A percentile compares a stretch with the other conserved stretches of the same genome.
These are phyloP conservation scores for Xylaria cubensis DNA, from an alignment of 495 filamentous ascomycete genomes.

Conservation along the genomic window DNA sequence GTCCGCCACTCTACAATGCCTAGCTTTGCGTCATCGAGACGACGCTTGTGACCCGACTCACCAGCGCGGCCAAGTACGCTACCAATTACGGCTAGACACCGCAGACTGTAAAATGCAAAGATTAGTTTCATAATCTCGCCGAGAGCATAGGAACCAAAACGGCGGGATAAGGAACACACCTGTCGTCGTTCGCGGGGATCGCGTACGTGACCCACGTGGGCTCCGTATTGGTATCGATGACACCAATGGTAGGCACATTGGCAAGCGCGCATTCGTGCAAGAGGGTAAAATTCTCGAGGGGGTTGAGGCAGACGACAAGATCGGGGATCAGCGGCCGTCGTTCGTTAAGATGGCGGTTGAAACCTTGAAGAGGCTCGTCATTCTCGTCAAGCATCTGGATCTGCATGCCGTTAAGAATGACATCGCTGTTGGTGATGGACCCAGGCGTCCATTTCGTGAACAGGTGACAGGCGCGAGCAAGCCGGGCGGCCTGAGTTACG, in stretches of 20 bases:
- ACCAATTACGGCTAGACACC: slow-evolving; percentile 79
- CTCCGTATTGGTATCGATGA: slow-evolving; percentile 93
- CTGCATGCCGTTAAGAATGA: slow-evolving; percentile 73
- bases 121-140: slow-evolving; percentile 6
- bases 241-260: slow-evolving; percentile 90
- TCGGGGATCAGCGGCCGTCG: slow-evolving; percentile 78
- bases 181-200: slow-evolving; percentile 96
- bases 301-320: slow-evolving; percentile 90
- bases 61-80: slow-evolving; percentile 86
- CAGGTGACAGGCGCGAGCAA: slow-evolving; percentile 82
- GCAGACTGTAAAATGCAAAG: slow-evolving; percentile 62
- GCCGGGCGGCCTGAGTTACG: slow-evolving; percentile 80
- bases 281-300: slow-evolving; percentile 86
- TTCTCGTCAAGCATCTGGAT: slow-evolving; percentile 74
- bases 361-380: slow-evolving; percentile 71
- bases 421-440: slow-evolving; percentile 88
- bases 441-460: slow-evolving; percentile 96
- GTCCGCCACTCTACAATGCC: slow-evolving; percentile 66
- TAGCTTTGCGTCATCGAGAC: slow-evolving; percentile 64
- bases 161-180: slow-evolving; percentile 51
- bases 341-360: slow-evolving; percentile 66
- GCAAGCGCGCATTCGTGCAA: slow-evolving; percentile 89
- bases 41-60: slow-evolving; percentile 71
- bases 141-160: background rate
- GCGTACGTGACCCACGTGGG: slow-evolving; percentile 95